Conservation (phyloP, 2,329 filamentous ascomycete genomes). For the Dactylellina sp. region DNA sequence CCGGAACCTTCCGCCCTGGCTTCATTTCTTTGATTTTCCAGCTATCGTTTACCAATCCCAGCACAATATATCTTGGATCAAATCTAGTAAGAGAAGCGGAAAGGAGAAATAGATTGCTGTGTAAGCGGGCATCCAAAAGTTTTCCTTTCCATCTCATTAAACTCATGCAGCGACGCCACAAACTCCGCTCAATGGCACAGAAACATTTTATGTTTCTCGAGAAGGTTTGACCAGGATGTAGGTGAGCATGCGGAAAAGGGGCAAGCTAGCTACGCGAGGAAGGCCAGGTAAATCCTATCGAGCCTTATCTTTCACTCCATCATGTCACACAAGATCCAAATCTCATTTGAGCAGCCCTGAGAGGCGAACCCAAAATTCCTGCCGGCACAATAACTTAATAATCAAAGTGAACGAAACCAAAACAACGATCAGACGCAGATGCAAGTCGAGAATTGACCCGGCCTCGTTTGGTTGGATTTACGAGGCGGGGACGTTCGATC, state of each 20-base stretch:
- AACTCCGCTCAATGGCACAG: conserved; percentile 5
- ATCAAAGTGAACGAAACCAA: background rate
- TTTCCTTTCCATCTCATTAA: conserved; percentile 49
- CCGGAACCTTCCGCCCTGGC: conserved; percentile 27
- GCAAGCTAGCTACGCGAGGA: background rate
- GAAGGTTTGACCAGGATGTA: background rate
- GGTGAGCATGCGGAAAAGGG: conserved; percentile 29
- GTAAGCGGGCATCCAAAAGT: conserved; percentile 16
- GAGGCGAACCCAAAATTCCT: conserved; percentile 36
- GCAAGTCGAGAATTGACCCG: too few species aligned
- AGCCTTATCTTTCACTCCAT: conserved; percentile 34
- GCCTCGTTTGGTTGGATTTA: too few species aligned
- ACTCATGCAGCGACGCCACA: conserved; percentile 45
- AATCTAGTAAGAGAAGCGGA: conserved; percentile 26
- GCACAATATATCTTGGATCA: conserved; percentile 12
- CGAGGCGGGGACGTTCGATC: too few species aligned
- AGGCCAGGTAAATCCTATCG: background rate
- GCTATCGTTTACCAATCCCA: conserved; percentile 27
- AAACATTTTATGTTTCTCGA: conserved; percentile 1
- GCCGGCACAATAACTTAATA: conserved; percentile 23
- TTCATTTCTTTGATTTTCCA: conserved; percentile 28
- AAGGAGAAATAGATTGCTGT: background rate
- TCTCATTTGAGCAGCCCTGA: conserved; percentile 47
- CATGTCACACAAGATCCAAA: conserved; percentile 55
- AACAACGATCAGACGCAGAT: background rate